These are phyloP conservation scores for Penicillium sp. DNA, from an alignment of 2,329 filamentous ascomycete genomes.

Conservation along the genomic window DNA sequence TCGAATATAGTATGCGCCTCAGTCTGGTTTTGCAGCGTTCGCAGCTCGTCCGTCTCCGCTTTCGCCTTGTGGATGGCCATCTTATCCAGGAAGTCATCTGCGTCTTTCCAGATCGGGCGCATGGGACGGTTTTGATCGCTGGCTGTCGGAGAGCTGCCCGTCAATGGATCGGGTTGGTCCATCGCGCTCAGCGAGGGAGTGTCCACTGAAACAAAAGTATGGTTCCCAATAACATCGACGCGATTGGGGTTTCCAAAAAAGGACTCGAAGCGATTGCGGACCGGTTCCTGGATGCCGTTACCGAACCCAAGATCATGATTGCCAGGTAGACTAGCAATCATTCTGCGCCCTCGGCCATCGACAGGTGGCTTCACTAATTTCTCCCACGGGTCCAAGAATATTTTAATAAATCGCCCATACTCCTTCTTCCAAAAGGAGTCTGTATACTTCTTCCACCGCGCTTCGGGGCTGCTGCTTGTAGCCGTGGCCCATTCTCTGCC, in stretches of 20 bases:
- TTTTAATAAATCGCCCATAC: constrained; percentile 78
- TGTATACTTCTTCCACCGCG: constrained; percentile 73
- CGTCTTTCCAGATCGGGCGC: constrained; percentile 69
- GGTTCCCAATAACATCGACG: constrained; percentile 88
- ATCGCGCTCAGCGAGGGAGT: constrained; percentile 81
- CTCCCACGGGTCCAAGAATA: constrained; percentile 75
- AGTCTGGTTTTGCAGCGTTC: constrained; percentile 60
- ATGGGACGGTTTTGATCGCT: constrained; percentile 54
- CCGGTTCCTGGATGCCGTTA: constrained; percentile 73
- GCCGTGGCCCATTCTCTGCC: constrained; percentile 89
- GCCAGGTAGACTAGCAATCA: constrained; percentile 83
- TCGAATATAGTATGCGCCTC: constrained; percentile 54
- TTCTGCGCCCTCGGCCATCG: constrained; percentile 67
- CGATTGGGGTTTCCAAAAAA: constrained; percentile 92
- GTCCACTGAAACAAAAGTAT: constrained; percentile 91
- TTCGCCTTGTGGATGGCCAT: constrained; percentile 66
- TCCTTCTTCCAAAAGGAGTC: constrained; percentile 83
- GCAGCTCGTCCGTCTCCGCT: constrained; percentile 68
- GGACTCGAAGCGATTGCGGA: constrained; percentile 78
- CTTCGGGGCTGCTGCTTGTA: constrained; percentile 59
- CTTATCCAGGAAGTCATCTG: constrained; percentile 70
- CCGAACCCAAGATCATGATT: constrained; percentile 96
- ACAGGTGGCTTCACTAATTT: constrained; percentile 55
- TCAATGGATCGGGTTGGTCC: constrained; percentile 53
- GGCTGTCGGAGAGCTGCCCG: constrained; percentile 42